Evolutionary conservation across 805 yeast genomes (phyloP).

Genomic region (Candida namnaoensis): DNA sequence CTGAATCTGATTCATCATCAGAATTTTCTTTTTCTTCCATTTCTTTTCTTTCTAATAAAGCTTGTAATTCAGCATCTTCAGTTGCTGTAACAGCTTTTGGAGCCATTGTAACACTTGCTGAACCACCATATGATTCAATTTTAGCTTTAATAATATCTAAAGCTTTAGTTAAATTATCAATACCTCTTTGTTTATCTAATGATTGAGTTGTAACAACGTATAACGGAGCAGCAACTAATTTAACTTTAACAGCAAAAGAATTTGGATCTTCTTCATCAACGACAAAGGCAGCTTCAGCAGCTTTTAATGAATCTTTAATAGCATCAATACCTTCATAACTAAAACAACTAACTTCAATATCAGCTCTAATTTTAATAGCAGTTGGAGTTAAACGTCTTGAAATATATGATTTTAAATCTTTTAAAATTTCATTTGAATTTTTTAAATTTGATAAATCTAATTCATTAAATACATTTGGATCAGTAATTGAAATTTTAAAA

Average conservation of each 20-base stretch:
- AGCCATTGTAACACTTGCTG: conserved; percentile 89
- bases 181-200: conserved; percentile 84
- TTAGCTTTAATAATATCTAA: conserved; percentile 65
- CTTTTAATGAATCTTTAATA: conserved; percentile 77
- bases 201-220: conserved; percentile 92
- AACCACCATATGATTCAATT: conserved; percentile 72
- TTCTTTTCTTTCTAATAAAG: conserved; percentile 88
- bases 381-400: conserved; percentile 94
- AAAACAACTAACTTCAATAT: conserved; percentile 95
- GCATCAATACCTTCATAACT: conserved; percentile 98
- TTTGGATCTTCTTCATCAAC: no score
- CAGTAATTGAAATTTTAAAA: conserved; percentile 91
- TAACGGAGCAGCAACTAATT: conserved; percentile 94
- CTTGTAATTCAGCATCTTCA: conserved; percentile 96
- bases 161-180: conserved; percentile 69
- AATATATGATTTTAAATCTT: conserved; percentile 81
- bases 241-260: no score
- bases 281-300: no score
- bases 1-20: conserved; percentile 57
- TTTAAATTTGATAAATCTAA: conserved; percentile 45
- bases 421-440: conserved; percentile 54
- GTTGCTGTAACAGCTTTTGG: conserved; percentile 98
- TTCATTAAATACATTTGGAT: conserved; percentile 75
- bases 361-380: conserved; percentile 97
- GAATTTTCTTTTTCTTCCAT: conserved; percentile 80